These are phyloP conservation scores for Rhododendron kiyosumense DNA, from an alignment of 148 eudicot species.

Conservation along the genomic window DNA sequence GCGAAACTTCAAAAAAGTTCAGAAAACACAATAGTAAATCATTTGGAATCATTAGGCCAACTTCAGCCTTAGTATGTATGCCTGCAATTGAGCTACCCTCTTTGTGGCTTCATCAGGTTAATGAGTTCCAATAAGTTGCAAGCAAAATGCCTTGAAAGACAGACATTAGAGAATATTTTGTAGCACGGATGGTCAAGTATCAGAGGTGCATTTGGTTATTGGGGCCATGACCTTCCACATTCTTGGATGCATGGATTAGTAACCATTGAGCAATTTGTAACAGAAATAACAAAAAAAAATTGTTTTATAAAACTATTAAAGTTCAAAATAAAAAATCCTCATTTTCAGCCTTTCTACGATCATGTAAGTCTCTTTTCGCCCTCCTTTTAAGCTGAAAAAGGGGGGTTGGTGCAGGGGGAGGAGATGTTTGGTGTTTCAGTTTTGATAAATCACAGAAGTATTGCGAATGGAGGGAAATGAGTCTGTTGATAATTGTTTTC, in stretches of 20 bases:
- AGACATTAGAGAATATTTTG: not conserved
- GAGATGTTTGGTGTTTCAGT: not conserved
- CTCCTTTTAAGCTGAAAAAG: no score
- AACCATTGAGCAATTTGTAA: not conserved
- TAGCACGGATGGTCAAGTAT: not conserved
- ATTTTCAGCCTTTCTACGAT: not conserved
- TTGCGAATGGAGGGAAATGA: no score
- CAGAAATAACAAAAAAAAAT: not conserved
- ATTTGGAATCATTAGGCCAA: not conserved
- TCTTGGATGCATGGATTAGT: not conserved
- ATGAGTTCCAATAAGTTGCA: not conserved
- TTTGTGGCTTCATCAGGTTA: slow-evolving; percentile 3
- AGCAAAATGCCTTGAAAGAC: not conserved
- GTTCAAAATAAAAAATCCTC: not conserved
- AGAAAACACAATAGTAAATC: no score
- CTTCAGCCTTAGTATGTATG: not conserved
- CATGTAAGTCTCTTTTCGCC: not conserved
- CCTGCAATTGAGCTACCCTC: not conserved
- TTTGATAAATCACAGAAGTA: not conserved
- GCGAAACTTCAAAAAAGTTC: no score
- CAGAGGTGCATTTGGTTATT: not conserved
- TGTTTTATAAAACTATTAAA: no score
- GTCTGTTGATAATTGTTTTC: no score
- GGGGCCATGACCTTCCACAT: not conserved
- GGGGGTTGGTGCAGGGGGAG: not conserved